Evolutionary conservation across 1,139 yeast genomes (phyloP).

Genomic region (Hemisphaericaspora subhashii): DNA sequence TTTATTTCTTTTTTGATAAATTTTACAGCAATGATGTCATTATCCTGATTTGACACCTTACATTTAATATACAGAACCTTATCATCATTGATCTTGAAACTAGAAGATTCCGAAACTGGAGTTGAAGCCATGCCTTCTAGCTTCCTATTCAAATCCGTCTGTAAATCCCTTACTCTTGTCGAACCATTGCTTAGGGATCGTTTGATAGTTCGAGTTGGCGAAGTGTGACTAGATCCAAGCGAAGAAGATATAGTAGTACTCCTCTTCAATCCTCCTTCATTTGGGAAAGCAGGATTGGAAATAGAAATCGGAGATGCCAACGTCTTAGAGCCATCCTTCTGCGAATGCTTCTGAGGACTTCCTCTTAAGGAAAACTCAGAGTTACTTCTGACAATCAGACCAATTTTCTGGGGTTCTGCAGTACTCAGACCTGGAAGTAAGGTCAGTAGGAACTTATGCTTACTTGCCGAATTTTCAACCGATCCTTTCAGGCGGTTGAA

Average conservation of each 20-base stretch:
- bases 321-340: not conserved
- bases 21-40: slow-evolving; percentile 30
- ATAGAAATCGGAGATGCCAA: not conserved
- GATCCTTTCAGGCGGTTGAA: not conserved
- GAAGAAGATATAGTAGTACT: not conserved
- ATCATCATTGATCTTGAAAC: slow-evolving; percentile 4
- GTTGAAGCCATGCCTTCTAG: not conserved
- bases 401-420: too few relatives aligned
- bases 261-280: not conserved
- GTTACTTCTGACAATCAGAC: not conserved
- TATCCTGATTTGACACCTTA: slow-evolving; percentile 28
- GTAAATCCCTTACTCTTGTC: not conserved
- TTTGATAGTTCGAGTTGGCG: not conserved
- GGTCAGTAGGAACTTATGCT: too few relatives aligned
- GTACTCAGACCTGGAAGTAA: too few relatives aligned
- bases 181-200: not conserved
- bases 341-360: too few relatives aligned
- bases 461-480: too few relatives aligned
- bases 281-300: not conserved
- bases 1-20: slow-evolving; percentile 27
- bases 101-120: not conserved
- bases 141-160: not conserved
- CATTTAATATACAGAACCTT: slow-evolving; percentile 23
- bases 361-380: not conserved
- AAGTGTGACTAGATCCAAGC: not conserved